Evolutionary conservation across 345 rosid genomes (phyloP).

Genomic region (Moricandia moricandioides): DNA sequence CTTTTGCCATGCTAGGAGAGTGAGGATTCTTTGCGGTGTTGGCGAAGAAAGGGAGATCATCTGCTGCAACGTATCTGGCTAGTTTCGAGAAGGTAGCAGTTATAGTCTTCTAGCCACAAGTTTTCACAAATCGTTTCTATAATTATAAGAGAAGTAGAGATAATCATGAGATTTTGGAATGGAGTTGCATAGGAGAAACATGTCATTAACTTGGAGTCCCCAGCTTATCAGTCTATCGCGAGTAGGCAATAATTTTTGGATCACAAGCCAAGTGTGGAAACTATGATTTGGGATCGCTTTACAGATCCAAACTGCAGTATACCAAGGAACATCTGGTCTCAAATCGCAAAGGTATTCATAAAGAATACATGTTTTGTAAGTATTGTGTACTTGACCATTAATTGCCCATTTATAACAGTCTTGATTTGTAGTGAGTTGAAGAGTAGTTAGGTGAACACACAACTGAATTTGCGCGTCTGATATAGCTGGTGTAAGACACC

Average conservation of each 20-base stretch:
- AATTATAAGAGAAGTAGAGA: not conserved
- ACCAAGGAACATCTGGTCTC: not conserved
- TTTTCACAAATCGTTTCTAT: not conserved
- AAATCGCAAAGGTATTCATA: not conserved
- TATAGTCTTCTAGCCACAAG: not conserved
- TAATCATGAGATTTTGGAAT: not conserved
- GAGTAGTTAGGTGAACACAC: too few relatives aligned
- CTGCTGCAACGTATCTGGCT: not conserved
- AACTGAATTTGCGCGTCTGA: too few relatives aligned
- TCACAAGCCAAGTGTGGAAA: not conserved
- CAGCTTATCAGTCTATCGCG: not conserved
- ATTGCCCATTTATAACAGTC: too few relatives aligned
- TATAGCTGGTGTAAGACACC: too few relatives aligned
- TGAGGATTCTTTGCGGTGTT: not conserved
- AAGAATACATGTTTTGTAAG: not conserved
- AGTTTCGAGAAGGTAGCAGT: not conserved
- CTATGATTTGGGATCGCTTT: not conserved
- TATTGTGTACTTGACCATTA: too few relatives aligned
- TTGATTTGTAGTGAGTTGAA: too few relatives aligned
- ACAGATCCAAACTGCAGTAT: not conserved
- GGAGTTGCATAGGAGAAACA: not conserved
- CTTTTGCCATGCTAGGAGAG: not conserved
- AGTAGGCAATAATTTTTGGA: not conserved
- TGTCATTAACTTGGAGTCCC: not conserved
- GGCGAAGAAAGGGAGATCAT: not conserved